phyloP scores from a whole-genome alignment of 192 early-diverging fungal genomes.

The Obelidium mucronatum region DNA sequence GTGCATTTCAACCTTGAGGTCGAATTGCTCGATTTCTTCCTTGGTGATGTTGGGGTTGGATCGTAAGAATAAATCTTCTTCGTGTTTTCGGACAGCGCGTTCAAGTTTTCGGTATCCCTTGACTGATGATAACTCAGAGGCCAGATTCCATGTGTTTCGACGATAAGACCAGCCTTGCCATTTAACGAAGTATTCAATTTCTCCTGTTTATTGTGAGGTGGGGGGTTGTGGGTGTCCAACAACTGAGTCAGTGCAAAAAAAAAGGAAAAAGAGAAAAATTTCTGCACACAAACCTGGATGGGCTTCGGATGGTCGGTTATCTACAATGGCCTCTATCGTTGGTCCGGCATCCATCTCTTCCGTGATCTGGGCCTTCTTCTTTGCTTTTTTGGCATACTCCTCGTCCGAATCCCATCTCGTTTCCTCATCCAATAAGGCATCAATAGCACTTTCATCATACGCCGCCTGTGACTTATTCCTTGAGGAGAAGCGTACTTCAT shows the following conservation, averaged over 20 bases:
- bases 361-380: background rate
- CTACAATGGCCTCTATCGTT: constrained; percentile 36
- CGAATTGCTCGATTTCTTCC: constrained; percentile 90
- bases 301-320: constrained; percentile 23
- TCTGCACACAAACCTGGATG: constrained; percentile 12
- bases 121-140: constrained; percentile 66
- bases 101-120: constrained; percentile 69
- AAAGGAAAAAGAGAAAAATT: constrained; percentile 7
- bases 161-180: constrained; percentile 93
- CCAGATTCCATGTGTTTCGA: constrained; percentile 89
- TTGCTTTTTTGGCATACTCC: constrained; percentile 30
- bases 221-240: background rate
- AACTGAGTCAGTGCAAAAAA: constrained; percentile 31
- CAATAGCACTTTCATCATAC: constrained; percentile 42
- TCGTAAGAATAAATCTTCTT: constrained; percentile 65
- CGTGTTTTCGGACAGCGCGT: constrained; percentile 70
- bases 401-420: constrained; percentile 30
- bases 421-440: constrained; percentile 40
- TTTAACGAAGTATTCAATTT: constrained; percentile 87
- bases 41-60: constrained; percentile 73
- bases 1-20: constrained; percentile 84
- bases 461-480: background rate
- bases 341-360: constrained; percentile 32
- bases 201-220: background rate
- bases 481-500: constrained; percentile 29